These are phyloP conservation scores for Podaxis sp. DNA, from an alignment of 768 basidiomycete genomes.

Conservation along the genomic window DNA sequence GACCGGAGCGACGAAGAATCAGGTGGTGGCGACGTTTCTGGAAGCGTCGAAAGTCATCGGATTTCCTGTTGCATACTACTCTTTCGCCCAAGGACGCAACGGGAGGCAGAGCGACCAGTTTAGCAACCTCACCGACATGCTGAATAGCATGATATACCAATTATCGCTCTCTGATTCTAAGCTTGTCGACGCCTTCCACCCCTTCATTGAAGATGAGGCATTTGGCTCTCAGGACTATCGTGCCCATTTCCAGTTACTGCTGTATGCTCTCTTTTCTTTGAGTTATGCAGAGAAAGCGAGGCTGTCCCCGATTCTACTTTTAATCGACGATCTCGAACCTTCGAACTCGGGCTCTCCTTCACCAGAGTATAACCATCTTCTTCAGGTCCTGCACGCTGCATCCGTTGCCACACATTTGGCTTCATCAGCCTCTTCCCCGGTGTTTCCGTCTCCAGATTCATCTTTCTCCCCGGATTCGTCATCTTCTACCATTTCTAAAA, in stretches of 20 bases:
- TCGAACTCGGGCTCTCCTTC: background rate
- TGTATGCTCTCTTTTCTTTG: background rate
- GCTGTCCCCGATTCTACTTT: background rate
- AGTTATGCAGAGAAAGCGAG: background rate
- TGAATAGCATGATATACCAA: conserved; percentile 6
- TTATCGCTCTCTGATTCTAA: background rate
- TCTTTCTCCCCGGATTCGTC: background rate
- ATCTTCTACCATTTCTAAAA: background rate
- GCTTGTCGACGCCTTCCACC: background rate
- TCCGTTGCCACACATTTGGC: background rate
- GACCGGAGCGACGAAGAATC: background rate
- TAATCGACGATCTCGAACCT: conserved; percentile 9
- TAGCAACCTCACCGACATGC: background rate
- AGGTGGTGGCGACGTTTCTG: background rate
- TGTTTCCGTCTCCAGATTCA: background rate
- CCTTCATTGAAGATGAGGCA: background rate
- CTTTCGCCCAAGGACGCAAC: background rate
- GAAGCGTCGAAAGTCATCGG: background rate
- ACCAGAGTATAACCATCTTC: background rate
- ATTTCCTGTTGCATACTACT: conserved; percentile 8
- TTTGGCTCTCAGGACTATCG: background rate
- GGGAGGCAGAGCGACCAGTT: background rate
- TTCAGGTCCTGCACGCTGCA: conserved; percentile 2
- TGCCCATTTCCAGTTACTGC: conserved; percentile 1
- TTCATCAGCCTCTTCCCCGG: background rate